These are phyloP conservation scores for Dactylis glomerata DNA, from an alignment of 176 grass and related monocot genomes.

Conservation along the genomic window DNA sequence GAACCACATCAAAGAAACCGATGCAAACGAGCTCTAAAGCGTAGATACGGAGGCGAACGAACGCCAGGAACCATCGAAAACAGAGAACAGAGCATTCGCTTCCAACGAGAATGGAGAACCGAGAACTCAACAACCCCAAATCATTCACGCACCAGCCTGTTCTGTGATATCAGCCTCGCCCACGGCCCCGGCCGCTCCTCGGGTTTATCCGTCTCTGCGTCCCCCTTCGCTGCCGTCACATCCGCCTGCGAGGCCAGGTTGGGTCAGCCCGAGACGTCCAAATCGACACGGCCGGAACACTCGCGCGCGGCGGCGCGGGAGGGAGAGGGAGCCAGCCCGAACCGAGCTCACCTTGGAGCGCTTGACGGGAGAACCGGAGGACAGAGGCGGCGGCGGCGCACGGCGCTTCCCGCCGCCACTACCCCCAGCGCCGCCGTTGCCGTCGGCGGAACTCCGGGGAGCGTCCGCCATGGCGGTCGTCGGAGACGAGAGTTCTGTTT, in stretches of 20 bases:
- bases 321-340: too few species aligned
- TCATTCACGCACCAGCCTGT: slow-evolving; percentile 31
- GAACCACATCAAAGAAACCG: neutral
- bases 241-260: slow-evolving; percentile 5
- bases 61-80: neutral
- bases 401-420: neutral
- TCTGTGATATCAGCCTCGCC: slow-evolving; percentile 59
- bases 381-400: neutral
- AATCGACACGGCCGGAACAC: neutral
- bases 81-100: neutral
- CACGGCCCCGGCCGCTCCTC: slow-evolving; percentile 31
- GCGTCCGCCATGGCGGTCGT: neutral
- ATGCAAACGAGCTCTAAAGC: neutral
- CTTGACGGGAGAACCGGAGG: neutral
- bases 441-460: neutral
- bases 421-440: neutral
- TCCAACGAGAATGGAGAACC: neutral
- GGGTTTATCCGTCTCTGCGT: neutral
- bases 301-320: neutral
- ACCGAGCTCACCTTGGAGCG: neutral
- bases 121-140: neutral
- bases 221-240: neutral
- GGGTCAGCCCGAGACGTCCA: neutral
- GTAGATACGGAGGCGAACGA: neutral
- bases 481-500: neutral